Percentiles rank a stretch among this genome's conserved stretches.
These are phyloP conservation scores for Xylaria telfairii DNA, from an alignment of 495 filamentous ascomycete genomes.

Conservation along the genomic window DNA sequence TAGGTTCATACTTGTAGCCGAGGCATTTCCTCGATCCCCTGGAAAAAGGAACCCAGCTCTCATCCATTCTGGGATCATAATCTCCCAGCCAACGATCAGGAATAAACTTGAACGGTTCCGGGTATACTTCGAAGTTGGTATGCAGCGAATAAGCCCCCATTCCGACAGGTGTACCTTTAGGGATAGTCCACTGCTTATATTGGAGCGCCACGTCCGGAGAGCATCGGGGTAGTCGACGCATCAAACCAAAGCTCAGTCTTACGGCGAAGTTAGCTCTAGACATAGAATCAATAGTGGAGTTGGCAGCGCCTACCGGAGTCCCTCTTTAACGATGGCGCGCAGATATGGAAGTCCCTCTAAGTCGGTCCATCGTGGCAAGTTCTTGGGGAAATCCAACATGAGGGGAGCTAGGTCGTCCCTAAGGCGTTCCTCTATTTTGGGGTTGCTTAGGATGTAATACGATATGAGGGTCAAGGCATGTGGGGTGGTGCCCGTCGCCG, in stretches of 20 bases:
- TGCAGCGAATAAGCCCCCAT: slow-evolving; percentile 39
- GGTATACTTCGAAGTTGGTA: slow-evolving; percentile 45
- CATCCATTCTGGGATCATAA: slow-evolving; percentile 30
- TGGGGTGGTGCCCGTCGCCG: slow-evolving; percentile 32
- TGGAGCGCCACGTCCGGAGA: slow-evolving; percentile 32
- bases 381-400: slow-evolving; percentile 29
- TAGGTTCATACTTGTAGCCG: slow-evolving; percentile 28
- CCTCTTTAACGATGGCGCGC: slow-evolving; percentile 46
- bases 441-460: slow-evolving; percentile 36
- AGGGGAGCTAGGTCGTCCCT: slow-evolving; percentile 28
- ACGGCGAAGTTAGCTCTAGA: neutral
- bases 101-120: slow-evolving; percentile 40
- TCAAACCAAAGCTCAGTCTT: neutral
- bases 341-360: slow-evolving; percentile 43
- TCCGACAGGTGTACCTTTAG: slow-evolving; percentile 28
- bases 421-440: slow-evolving; percentile 26
- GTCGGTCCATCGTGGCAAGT: slow-evolving; percentile 31
- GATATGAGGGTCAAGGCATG: slow-evolving; percentile 33
- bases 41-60: slow-evolving; percentile 30
- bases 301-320: slow-evolving; percentile 30
- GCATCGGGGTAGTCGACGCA: neutral
- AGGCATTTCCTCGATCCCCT: slow-evolving; percentile 30
- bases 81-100: slow-evolving; percentile 52
- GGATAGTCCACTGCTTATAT: slow-evolving; percentile 33
- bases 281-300: too few species aligned